Base-by-base conservation (phyloP, 495 filamentous ascomycete species). In the Aspergillus carlsbadensis region DNA sequence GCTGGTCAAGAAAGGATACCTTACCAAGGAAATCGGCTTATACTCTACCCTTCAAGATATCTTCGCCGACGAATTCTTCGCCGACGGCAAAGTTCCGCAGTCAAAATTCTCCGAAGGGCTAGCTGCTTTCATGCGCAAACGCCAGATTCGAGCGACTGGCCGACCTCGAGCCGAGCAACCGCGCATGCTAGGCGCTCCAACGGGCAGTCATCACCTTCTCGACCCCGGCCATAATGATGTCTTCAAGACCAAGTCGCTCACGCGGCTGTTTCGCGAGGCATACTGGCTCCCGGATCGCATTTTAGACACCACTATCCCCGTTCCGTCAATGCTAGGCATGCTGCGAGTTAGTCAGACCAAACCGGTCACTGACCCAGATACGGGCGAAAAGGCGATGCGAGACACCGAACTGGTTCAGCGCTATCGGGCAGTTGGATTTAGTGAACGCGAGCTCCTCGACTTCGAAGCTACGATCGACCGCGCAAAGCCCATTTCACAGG, bases 1-100 rank as follows among this genome's bases (percentile, higher is more conserved):
- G 48, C 34, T 51, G 7, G 3, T 51, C 26, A 22, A 39, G 24
- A 51, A 51, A 6, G 48, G 48, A 33, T 51, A 51, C 24, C 31
- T 51, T 35, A n/a, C n/a, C 17, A 3, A 26, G 11, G 17, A 15
- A 13, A 24, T 51, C 17, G 34, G 11, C 1, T 8, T 39, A 22
- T 47, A 47, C 18, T 13, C 6, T 11, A 33, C 10, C 14, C 22
- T 47, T 1, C 10, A 31, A 17, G 13, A 17, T 14, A 14, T 47
- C 10, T 47, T 33, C 14, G 10, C 2, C 10, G n/a, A 47, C 13
- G 8, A 3, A 10, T 33, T 33, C 10, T 33, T 47, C n/a, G 44
- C 14, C 10, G 29, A 33, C 44, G 44, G 44, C 24, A 17, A 15
- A 29, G 10, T 33, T 2, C 44, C 44, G 2, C 7, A 24, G 2